Percentiles rank a stretch among this genome's conserved stretches.
Conservation (phyloP, 2,329 filamentous ascomycete species). For the Fusarium agapanthi region DNA sequence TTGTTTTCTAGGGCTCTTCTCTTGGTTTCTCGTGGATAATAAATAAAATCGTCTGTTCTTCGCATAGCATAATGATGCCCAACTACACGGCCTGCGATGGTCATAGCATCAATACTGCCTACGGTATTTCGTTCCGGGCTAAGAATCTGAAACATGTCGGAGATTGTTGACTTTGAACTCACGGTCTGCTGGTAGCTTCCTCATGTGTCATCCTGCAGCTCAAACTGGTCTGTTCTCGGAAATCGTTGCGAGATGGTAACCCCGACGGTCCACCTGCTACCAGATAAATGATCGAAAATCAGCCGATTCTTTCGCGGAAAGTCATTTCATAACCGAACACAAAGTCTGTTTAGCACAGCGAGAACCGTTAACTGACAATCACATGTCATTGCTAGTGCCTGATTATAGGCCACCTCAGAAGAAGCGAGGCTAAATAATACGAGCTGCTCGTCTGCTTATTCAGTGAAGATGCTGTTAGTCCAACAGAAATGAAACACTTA, state of each 20-base stretch:
- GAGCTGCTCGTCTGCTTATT: not conserved
- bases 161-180: not conserved
- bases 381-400: not conserved
- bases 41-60: not conserved
- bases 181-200: not conserved
- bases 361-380: not conserved
- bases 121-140: not conserved
- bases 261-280: not conserved
- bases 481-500: not conserved
- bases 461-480: too few relatives aligned
- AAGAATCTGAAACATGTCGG: not conserved
- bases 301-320: not conserved
- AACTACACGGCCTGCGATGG: not conserved
- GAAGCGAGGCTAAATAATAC: fast-evolving
- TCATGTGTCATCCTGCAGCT: not conserved
- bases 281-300: not conserved
- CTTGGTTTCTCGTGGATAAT: not conserved
- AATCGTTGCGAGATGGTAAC: not conserved
- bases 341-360: not conserved
- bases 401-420: too few relatives aligned
- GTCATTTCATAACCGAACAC: fast-evolving
- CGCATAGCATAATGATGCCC: not conserved
- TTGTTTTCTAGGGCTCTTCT: fast-evolving
- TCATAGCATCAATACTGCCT: not conserved
- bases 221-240: not conserved